A percentile compares a stretch with the other conserved stretches of the same genome.
These are phyloP conservation scores for Pseudovirgaria hyperparasitica DNA, from an alignment of 2,329 filamentous ascomycete genomes.

Conservation along the genomic window DNA sequence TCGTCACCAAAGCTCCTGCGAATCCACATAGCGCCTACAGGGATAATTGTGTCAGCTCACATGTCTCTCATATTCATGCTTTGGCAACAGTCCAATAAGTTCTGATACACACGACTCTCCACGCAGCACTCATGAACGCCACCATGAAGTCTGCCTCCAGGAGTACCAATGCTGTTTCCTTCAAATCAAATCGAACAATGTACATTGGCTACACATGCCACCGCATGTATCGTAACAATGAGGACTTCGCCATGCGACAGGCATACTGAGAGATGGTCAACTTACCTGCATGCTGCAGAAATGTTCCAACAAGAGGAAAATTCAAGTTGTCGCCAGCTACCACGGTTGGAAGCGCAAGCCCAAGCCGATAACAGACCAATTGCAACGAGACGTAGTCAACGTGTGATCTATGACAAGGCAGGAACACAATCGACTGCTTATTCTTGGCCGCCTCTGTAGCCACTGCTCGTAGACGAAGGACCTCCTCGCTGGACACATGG, in stretches of 20 bases:
- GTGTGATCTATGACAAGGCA: constrained; percentile 89
- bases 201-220: constrained; percentile 5
- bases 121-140: too few relatives aligned
- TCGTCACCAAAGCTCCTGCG: constrained; percentile 86
- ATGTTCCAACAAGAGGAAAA: constrained; percentile 77
- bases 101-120: too few relatives aligned
- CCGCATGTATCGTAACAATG: too few relatives aligned
- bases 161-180: too few relatives aligned
- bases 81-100: too few relatives aligned
- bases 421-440: constrained; percentile 90
- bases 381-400: constrained; percentile 94
- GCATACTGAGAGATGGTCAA: constrained; percentile 5
- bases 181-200: constrained; percentile 3
- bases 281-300: constrained; percentile 76
- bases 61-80: too few relatives aligned
- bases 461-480: constrained; percentile 67
- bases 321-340: constrained; percentile 96
- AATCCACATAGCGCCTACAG: constrained; percentile 89
- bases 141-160: too few relatives aligned
- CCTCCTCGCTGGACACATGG: constrained; percentile 90
- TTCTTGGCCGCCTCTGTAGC: constrained; percentile 72
- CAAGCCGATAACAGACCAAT: constrained; percentile 87
- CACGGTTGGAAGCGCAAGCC: constrained; percentile 77
- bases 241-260: neutral
- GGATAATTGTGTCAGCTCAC: neutral